Conservation (phyloP, 2,329 filamentous ascomycete genomes). For the Cercospora sojina region DNA sequence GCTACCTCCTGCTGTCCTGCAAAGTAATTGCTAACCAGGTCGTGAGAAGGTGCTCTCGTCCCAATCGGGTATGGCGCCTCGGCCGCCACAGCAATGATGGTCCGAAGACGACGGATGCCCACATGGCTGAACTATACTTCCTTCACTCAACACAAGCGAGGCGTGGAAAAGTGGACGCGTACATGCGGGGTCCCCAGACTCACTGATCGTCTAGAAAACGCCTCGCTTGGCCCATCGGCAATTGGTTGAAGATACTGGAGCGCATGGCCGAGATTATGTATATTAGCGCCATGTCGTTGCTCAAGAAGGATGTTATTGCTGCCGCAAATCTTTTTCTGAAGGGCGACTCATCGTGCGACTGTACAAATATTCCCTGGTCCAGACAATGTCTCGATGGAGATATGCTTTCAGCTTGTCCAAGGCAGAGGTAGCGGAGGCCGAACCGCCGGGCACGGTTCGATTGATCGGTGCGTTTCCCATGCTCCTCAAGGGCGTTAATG, state of each 20-base stretch:
- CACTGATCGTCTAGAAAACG: neutral
- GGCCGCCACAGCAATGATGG: neutral
- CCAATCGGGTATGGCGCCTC: neutral
- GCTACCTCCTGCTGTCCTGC: neutral
- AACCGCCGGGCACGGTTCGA: conserved; percentile 43
- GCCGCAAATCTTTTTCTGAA: neutral
- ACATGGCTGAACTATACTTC: neutral
- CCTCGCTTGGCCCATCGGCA: neutral
- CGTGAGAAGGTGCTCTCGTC: neutral
- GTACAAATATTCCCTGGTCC: no score
- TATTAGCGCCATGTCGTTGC: conserved; percentile 4
- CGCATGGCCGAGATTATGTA: neutral
- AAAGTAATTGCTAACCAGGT: neutral
- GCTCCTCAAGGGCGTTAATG: no score
- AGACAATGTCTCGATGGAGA: conserved; percentile 38
- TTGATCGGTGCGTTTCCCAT: conserved; percentile 42
- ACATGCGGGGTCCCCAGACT: neutral
- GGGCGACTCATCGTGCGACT: no score
- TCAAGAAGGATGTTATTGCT: neutral
- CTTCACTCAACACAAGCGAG: neutral
- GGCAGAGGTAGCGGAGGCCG: conserved; percentile 40
- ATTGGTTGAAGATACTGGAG: neutral
- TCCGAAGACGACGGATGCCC: neutral
- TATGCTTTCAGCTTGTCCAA: conserved; percentile 43
- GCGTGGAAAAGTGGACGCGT: neutral